phyloP scores from a whole-genome alignment of 1,284 basidiomycete species.

The Ustilago esculenta region DNA sequence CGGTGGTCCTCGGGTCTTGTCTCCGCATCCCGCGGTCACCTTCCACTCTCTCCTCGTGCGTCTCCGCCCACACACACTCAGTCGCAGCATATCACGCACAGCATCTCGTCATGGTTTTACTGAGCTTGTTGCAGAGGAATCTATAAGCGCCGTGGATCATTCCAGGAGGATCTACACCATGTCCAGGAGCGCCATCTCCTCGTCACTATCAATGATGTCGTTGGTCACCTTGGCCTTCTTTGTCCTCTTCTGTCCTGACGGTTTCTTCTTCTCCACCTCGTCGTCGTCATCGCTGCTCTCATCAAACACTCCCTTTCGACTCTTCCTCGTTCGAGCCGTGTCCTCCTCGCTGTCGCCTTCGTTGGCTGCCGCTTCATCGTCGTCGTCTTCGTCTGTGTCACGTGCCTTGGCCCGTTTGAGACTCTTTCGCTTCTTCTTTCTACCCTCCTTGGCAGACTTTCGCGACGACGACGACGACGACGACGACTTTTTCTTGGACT shows the following conservation, averaged over 20 bases:
- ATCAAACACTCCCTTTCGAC: conserved; percentile 27
- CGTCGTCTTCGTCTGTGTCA: conserved; percentile 25
- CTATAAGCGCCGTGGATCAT: too few species aligned
- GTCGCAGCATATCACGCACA: too few species aligned
- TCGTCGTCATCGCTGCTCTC: conserved; percentile 47
- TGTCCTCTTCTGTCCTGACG: conserved; percentile 18
- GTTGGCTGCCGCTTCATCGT: conserved; percentile 4
- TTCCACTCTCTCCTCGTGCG: neutral
- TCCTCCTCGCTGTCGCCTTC: conserved; percentile 24
- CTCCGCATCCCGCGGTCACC: too few species aligned
- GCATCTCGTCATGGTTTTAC: too few species aligned
- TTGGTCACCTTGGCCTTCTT: conserved; percentile 44
- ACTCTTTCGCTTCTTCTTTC: conserved; percentile 46
- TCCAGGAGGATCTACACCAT: conserved; percentile 15
- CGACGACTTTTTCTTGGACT: conserved; percentile 20
- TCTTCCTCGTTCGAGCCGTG: conserved; percentile 15
- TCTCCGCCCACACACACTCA: too few species aligned
- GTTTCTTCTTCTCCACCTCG: conserved; percentile 17
- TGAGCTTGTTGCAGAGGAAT: too few species aligned
- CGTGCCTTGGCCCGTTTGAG: conserved; percentile 38
- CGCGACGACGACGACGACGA: neutral
- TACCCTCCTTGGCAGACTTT: conserved; percentile 13
- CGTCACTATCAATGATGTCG: conserved; percentile 61
- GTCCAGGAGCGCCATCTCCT: conserved; percentile 55
- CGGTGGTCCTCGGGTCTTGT: too few species aligned